Evolutionary conservation across 2,329 filamentous ascomycete genomes (phyloP).

Genomic region (Hypomyces perniciosus): DNA sequence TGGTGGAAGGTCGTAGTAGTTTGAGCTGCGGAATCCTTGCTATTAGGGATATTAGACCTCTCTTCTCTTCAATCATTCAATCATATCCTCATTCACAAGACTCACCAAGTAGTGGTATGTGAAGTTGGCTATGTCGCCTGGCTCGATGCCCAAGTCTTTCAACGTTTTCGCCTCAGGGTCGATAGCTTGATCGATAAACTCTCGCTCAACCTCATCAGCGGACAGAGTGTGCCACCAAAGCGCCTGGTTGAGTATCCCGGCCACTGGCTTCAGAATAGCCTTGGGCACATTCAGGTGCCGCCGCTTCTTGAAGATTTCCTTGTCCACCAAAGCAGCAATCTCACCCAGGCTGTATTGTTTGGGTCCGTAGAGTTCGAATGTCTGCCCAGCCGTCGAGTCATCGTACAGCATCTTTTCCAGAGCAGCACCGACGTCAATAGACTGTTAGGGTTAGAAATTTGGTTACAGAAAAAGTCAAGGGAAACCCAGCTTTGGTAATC

Average conservation of each 20-base stretch:
- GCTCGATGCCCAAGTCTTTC: conserved; percentile 84
- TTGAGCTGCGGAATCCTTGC: conserved; percentile 85
- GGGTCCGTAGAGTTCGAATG: conserved; percentile 90
- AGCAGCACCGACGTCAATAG: conserved; percentile 82
- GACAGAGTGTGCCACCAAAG: conserved; percentile 87
- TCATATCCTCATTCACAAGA: conserved; percentile 13
- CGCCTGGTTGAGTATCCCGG: conserved; percentile 67
- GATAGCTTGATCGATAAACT: conserved; percentile 89
- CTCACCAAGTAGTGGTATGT: conserved; percentile 92
- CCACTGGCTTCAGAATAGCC: conserved; percentile 66
- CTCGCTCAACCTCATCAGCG: conserved; percentile 79
- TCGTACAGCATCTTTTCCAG: conserved; percentile 88
- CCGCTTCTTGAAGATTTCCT: conserved; percentile 84
- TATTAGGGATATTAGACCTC: conserved; percentile 35
- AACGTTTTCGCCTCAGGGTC: conserved; percentile 92
- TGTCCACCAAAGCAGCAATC: conserved; percentile 81
- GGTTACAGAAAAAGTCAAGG: neutral
- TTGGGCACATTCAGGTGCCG: conserved; percentile 90
- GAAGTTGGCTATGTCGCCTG: conserved; percentile 76
- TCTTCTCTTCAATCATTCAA: conserved; percentile 10
- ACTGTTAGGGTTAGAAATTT: conserved; percentile 39
- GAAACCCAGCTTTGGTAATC: neutral
- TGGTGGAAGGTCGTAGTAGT: conserved; percentile 89
- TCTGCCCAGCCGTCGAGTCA: conserved; percentile 83
- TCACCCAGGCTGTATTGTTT: conserved; percentile 86